Percentiles rank a stretch among this genome's conserved stretches.
Conservation (phyloP, 371 early-diverging fungal species). For the Apophysomyces variabilis region DNA sequence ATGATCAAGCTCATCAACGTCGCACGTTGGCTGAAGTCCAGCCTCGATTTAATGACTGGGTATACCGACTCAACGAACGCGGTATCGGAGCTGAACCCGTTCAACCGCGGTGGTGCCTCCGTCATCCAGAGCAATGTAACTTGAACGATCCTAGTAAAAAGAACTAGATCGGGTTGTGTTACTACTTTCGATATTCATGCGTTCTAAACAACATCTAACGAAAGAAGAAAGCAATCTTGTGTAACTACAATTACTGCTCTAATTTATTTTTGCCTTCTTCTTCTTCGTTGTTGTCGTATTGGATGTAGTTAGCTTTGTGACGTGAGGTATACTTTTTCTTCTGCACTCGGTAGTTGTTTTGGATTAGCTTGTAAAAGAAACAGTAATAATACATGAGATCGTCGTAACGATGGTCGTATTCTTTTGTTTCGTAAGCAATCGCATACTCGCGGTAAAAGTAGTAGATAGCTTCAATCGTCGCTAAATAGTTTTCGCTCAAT, state of each 20-base stretch:
- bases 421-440: conserved; percentile 38
- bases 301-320: conserved; percentile 38
- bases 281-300: conserved; percentile 20
- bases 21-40: conserved; percentile 34
- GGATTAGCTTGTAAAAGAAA: conserved; percentile 84
- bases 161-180: neutral
- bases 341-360: conserved; percentile 66
- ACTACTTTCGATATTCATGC: neutral
- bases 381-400: conserved; percentile 89
- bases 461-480: conserved; percentile 96
- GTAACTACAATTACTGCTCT: neutral
- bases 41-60: conserved; percentile 49
- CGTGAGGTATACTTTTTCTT: conserved; percentile 36
- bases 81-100: conserved; percentile 71
- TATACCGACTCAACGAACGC: conserved; percentile 62
- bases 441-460: conserved; percentile 83
- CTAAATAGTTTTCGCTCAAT: conserved; percentile 70
- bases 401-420: conserved; percentile 79
- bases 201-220: neutral
- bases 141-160: conserved; percentile 13
- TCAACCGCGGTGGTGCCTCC: conserved; percentile 74
- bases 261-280: neutral
- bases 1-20: conserved; percentile 53
- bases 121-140: conserved; percentile 71
- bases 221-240: neutral